A percentile compares a stretch with the other conserved stretches of the same genome.
phyloP scores from a whole-genome alignment of 352 stramenopile species.

The Globisporangium radiosum region DNA sequence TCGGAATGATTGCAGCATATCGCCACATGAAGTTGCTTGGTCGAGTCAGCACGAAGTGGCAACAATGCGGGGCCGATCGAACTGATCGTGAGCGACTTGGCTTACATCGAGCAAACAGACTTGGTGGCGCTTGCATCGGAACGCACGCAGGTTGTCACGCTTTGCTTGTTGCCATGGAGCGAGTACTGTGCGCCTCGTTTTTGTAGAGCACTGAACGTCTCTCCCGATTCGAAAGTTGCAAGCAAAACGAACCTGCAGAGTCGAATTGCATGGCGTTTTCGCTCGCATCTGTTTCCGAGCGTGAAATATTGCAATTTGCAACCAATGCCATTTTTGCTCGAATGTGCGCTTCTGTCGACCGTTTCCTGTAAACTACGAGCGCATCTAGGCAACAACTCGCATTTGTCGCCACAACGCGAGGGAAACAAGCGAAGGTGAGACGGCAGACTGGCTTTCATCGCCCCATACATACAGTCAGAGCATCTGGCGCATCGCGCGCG shows the following conservation, averaged over 20 bases:
- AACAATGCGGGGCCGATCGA: no score
- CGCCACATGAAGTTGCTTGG: no score
- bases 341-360: background rate
- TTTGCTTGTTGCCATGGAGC: no score
- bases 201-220: background rate
- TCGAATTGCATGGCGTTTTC: background rate
- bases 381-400: background rate
- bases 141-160: no score
- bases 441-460: slow-evolving; percentile 6
- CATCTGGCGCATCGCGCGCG: background rate
- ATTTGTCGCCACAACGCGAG: background rate
- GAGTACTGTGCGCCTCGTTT: background rate
- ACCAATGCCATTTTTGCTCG: background rate
- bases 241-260: background rate
- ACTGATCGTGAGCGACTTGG: no score
- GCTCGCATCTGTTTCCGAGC: background rate
- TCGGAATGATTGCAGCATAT: no score
- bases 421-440: background rate
- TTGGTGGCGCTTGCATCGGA: no score
- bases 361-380: background rate
- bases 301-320: background rate
- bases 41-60: no score
- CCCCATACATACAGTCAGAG: background rate
- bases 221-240: background rate
- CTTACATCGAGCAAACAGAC: no score